phyloP scores from a whole-genome alignment of 306 rosid species.

The Rosa chinensis region DNA sequence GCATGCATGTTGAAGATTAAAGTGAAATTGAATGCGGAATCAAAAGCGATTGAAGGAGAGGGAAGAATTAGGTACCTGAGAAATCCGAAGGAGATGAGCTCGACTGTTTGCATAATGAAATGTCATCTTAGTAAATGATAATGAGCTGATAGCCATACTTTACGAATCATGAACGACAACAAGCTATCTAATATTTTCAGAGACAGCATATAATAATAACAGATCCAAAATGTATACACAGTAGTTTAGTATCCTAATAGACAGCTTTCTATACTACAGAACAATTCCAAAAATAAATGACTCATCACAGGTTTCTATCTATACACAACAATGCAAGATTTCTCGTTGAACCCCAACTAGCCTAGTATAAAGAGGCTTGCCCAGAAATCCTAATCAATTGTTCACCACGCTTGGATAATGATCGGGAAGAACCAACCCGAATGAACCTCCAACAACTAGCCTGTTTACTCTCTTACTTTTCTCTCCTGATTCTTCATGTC shows the following conservation, averaged over 20 bases:
- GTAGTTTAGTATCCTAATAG: neutral
- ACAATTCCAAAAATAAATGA: neutral
- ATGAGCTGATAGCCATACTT: too few relatives aligned
- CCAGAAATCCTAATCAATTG: neutral
- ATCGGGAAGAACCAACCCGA: slow-evolving; percentile 32
- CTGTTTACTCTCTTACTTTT: slow-evolving; percentile 25
- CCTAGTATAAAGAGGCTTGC: neutral
- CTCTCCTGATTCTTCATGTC: slow-evolving; percentile 25
- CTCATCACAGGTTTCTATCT: slow-evolving; percentile 18
- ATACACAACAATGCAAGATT: slow-evolving; percentile 11
- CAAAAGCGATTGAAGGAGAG: neutral
- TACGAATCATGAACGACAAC: too few relatives aligned
- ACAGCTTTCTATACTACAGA: neutral
- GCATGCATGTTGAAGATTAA: neutral
- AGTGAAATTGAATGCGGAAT: neutral
- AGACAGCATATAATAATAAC: neutral
- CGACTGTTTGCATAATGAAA: neutral
- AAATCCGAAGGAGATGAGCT: neutral
- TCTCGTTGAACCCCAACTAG: neutral
- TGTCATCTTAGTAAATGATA: too few relatives aligned
- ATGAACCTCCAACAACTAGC: slow-evolving; percentile 10
- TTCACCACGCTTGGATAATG: slow-evolving; percentile 34
- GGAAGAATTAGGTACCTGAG: slow-evolving; percentile 31
- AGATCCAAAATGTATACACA: neutral
- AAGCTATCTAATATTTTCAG: too few relatives aligned